phyloP scores from a whole-genome alignment of 768 basidiomycete species.

The Trametes cinnabarina region DNA sequence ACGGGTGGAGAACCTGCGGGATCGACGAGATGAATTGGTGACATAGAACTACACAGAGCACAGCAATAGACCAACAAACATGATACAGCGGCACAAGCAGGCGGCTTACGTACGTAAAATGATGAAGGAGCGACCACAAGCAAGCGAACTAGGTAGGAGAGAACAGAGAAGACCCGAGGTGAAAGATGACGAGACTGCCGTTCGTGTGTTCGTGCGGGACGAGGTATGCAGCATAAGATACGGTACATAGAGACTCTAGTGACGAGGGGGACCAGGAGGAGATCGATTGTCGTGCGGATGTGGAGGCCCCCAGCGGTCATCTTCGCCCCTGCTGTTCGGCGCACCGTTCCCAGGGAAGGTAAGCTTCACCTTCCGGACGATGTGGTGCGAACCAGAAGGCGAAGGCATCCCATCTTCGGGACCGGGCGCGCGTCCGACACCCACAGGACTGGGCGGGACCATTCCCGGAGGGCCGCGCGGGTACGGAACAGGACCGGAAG shows the following conservation, averaged over 20 bases:
- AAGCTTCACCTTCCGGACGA: conserved; percentile 14
- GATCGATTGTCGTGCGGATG: conserved; percentile 7
- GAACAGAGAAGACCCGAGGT: neutral
- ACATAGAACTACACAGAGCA: conserved; percentile 18
- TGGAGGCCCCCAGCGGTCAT: conserved; percentile 13
- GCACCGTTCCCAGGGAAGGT: neutral
- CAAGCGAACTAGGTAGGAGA: neutral
- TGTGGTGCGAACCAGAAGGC: conserved; percentile 1
- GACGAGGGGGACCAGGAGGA: conserved; percentile 11
- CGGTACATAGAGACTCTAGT: neutral
- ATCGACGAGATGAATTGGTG: conserved; percentile 6
- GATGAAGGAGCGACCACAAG: neutral
- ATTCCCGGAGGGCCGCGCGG: neutral
- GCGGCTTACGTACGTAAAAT: conserved; percentile 6
- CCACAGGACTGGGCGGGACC: conserved; percentile 6
- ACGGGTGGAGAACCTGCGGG: neutral
- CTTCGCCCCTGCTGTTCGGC: conserved; percentile 8
- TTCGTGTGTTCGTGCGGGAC: neutral
- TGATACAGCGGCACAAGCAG: conserved; percentile 19
- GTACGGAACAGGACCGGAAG: conserved; percentile 5
- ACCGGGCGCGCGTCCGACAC: neutral
- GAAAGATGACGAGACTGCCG: neutral
- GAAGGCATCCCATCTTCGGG: conserved; percentile 4
- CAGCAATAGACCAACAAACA: conserved; percentile 14
- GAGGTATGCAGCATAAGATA: neutral